Evolutionary conservation across 2,329 filamentous ascomycete genomes (phyloP), one percentile per base, ranked within the genome.

Genomic region (Didymella arachidicola): DNA sequence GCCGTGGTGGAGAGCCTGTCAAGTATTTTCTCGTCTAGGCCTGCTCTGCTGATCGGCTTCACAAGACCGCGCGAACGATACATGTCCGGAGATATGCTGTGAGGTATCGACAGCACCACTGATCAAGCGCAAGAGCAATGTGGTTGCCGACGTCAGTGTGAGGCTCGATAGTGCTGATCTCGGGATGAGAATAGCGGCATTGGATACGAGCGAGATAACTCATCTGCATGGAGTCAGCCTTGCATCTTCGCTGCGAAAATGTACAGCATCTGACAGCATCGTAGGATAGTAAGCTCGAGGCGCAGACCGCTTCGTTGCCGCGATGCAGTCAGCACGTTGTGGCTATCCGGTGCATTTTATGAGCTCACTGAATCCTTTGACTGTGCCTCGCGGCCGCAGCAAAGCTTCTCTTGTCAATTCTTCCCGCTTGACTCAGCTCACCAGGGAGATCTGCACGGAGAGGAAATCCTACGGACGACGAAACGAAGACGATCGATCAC

Each of bases 1-100:
- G 48, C 39, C 30, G 36, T 34, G 34, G 25, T 25, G 29, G 38
- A 45, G 38, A 18, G 14, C 12, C 22, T 25, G n/a, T 14, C 39
- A n/a, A 32, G 32, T 32, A 25, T 32, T 12, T 14, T 7, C 19
- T 49, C 50, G 44, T 36, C 41, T 34, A 44, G 25, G 32, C 50
- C 41, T 46, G 41, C 56, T 53, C 16, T 36, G 32, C 26, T 46
- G 45, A 36, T 54, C 34, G 16, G 46, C 32, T 30, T 50, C 45
- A 54, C 2, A 18, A 39, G 8, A 34, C 25, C 11, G n/a, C 22
- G 26, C 38, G 14, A 7, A 29, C 32, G 19, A 18, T 11, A 38
- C 25, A 14, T 25, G 42, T 46, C 43, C 36, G 44, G 11, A 27
- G 12, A 26, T 29, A 30, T 27, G 22, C 22, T 44, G 8, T 39